Evolutionary conservation across 768 basidiomycete genomes (phyloP).

Genomic region (Baorangia bicolor): DNA sequence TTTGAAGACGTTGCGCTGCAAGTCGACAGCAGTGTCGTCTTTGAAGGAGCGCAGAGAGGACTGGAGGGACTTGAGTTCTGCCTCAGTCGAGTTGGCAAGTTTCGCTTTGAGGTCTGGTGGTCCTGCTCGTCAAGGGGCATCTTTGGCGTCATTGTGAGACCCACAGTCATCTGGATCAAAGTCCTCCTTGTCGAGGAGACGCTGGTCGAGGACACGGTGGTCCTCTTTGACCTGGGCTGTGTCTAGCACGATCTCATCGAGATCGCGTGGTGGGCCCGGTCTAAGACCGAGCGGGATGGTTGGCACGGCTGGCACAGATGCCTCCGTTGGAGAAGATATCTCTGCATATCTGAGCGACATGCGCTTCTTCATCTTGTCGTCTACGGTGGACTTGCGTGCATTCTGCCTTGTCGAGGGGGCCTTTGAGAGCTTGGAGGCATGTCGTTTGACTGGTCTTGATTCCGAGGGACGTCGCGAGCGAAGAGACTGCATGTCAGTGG

Average conservation of each 20-base stretch:
- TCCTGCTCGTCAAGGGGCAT: not conserved
- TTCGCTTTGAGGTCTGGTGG: conserved; percentile 72
- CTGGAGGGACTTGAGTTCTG: conserved; percentile 72
- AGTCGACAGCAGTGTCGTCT: conserved; percentile 70
- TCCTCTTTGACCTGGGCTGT: conserved; percentile 47
- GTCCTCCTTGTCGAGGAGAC: conserved; percentile 66
- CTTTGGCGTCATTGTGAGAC: conserved; percentile 28
- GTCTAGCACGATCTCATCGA: conserved; percentile 51
- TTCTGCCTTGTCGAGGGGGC: conserved; percentile 35
- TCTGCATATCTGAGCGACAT: conserved; percentile 94
- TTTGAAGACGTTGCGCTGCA: conserved; percentile 94
- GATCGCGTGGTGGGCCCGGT: conserved; percentile 36
- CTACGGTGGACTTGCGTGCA: conserved; percentile 47
- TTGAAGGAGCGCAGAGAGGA: conserved; percentile 71
- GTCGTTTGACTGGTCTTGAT: conserved; percentile 35
- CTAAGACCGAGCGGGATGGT: conserved; percentile 48
- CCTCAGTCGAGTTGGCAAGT: conserved; percentile 86
- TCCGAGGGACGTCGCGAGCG: conserved; percentile 53
- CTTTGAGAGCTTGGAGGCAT: conserved; percentile 34
- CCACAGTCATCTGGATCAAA: conserved; percentile 90
- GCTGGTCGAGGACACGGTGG: conserved; percentile 56
- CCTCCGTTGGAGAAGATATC: conserved; percentile 68
- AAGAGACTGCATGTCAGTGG: conserved; percentile 50
- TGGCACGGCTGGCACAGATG: conserved; percentile 56
- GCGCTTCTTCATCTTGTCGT: conserved; percentile 96